Evolutionary conservation across 257 asterid species (phyloP), one percentile per base, ranked within the genome.

Genomic region (Lycium ferocissimum): DNA sequence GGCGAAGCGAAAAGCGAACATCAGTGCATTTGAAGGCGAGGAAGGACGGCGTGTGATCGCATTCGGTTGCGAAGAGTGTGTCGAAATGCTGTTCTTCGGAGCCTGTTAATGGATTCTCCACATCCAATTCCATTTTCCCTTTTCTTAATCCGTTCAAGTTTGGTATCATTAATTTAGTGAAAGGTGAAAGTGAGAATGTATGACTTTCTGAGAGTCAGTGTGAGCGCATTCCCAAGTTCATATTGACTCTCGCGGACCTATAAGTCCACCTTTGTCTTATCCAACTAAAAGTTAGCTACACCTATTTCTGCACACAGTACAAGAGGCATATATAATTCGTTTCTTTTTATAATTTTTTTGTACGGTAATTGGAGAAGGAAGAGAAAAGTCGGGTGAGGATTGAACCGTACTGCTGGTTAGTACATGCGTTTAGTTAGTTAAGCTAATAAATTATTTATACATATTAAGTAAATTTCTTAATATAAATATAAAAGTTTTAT

Each of bases 51-150:
- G 83, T 85, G 92, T 91, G 93, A 85, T 90, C 89, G 63, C 90
- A 76, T 81, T 93, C 96, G 51, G 82, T 82, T 84, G 91, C 88
- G 87, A 93, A 91, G 89, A 91, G 94, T 58, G 90, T 81, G 86
- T 87, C 91, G 92, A 85, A 59, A 8, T 82, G 85, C n/a, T 62
- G 45, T 69, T 86, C 90, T 8, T 85, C 85, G 86, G 43, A 69
- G 47, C 71, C 80, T 82, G 90, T 89, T 37, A 90, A 80, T 56
- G 92, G 94, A 86, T 88, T 89, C 84, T 86, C 89, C 38, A 92
- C 87, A 86, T 89, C 90, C 75, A 87, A 84, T 72, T 90, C 92
- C 96, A 91, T 91, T 80, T 85, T 3, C 38, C 1, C 67, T 43
- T 14, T 51, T 26, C 63, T 22, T 75, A 51, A 14, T 76, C 43